These are phyloP conservation scores for Escallonia rubra DNA, from an alignment of 129 eudicot species.

Conservation along the genomic window DNA sequence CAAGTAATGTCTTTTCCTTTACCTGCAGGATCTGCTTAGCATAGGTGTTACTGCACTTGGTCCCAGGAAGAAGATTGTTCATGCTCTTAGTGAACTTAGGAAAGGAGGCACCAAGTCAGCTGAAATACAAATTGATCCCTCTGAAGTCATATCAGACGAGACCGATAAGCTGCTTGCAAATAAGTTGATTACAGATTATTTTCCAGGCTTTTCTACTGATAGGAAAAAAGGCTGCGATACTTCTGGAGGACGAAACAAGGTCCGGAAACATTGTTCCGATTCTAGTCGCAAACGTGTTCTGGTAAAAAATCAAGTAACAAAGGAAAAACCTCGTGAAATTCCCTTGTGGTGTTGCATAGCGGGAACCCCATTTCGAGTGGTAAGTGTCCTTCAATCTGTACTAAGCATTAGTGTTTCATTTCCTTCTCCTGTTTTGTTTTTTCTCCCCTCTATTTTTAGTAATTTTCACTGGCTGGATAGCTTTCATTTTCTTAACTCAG, in stretches of 20 bases:
- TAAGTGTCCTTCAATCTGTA: slow-evolving; percentile 23
- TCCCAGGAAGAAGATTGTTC: slow-evolving; percentile 83
- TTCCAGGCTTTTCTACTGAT: slow-evolving; percentile 46
- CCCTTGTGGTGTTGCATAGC: slow-evolving; percentile 84
- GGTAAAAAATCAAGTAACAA: slow-evolving; percentile 26
- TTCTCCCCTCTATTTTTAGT: neutral
- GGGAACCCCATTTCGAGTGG: slow-evolving; percentile 91
- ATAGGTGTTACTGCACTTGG: slow-evolving; percentile 95
- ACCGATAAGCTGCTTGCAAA: slow-evolving; percentile 35
- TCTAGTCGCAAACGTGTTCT: slow-evolving; percentile 22
- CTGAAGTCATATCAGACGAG: slow-evolving; percentile 25
- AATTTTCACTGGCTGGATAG: neutral
- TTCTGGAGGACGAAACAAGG: slow-evolving; percentile 25
- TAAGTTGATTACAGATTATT: slow-evolving; percentile 77
- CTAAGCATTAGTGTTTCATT: neutral
- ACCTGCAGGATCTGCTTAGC: slow-evolving; percentile 58
- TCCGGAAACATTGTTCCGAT: slow-evolving; percentile 25
- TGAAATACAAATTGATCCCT: slow-evolving; percentile 14
- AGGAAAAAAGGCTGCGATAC: slow-evolving; percentile 21
- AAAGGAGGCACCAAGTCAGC: slow-evolving; percentile 15
- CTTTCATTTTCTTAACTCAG: neutral
- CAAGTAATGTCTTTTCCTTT: neutral
- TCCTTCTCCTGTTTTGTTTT: neutral
- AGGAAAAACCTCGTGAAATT: slow-evolving; percentile 48
- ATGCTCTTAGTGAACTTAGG: slow-evolving; percentile 57